phyloP scores from a whole-genome alignment of 139 green algal genomes.

The Edaphochlamys debaryana region DNA sequence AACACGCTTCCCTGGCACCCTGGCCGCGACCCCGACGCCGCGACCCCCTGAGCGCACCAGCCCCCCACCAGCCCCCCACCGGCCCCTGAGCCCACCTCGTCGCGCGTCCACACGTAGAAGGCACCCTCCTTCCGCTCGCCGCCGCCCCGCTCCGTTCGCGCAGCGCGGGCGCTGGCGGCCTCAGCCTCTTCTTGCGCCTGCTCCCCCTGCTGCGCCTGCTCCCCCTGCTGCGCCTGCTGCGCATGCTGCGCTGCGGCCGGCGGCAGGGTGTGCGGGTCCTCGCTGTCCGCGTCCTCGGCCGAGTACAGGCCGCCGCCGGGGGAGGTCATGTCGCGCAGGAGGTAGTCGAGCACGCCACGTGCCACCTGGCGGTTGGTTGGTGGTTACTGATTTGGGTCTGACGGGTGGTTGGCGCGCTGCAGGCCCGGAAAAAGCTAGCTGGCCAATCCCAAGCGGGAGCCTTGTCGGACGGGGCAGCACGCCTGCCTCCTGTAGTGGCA shows the following conservation, averaged over 20 bases:
- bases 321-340: constrained; percentile 84
- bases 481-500: too few species aligned
- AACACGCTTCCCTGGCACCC: too few species aligned
- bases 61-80: too few species aligned
- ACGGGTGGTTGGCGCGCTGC: not conserved
- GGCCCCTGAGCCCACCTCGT: constrained; percentile 49
- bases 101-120: constrained; percentile 84
- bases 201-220: not conserved
- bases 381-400: too few species aligned
- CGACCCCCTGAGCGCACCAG: too few species aligned
- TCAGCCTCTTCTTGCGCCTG: not conserved
- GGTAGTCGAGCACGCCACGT: constrained; percentile 86
- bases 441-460: too few species aligned
- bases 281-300: constrained; percentile 87
- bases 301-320: constrained; percentile 84
- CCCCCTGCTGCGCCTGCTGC: not conserved
- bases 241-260: not conserved
- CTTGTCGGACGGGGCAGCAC: too few species aligned
- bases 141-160: too few species aligned
- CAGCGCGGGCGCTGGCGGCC: too few species aligned
- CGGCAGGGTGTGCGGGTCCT: constrained; percentile 50
- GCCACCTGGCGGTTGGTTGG: constrained; percentile 44
- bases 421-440: too few species aligned
- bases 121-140: constrained; percentile 79
- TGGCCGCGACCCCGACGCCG: too few species aligned